Evolutionary conservation across 257 asterid species (phyloP).

Genomic region (Nicotiana undulata): DNA sequence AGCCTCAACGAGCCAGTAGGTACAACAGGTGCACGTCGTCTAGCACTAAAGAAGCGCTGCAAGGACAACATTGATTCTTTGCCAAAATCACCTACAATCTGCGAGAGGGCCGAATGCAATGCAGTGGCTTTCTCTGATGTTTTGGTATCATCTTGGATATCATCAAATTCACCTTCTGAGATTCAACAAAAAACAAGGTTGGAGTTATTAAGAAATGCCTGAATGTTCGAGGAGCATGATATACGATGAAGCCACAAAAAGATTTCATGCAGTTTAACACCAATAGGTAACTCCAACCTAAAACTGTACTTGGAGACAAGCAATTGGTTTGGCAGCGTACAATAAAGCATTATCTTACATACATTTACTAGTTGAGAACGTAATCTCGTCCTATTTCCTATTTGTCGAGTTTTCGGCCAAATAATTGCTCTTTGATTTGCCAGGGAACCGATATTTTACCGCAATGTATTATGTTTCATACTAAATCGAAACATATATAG

Average conservation of each 20-base stretch:
- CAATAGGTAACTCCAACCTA: background rate
- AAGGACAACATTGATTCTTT: conserved; percentile 77
- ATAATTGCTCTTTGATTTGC: background rate
- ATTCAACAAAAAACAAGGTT: conserved; percentile 29
- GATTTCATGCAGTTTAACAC: background rate
- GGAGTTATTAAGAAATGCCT: background rate
- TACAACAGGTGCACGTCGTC: conserved; percentile 75
- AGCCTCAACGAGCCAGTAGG: conserved; percentile 88
- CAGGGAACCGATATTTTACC: background rate
- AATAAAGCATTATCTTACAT: background rate
- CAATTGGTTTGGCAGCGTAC: background rate
- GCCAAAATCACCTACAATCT: conserved; percentile 62
- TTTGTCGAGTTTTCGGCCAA: background rate
- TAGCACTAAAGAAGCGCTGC: conserved; percentile 77
- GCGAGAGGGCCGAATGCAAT: conserved; percentile 61
- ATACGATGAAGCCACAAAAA: background rate
- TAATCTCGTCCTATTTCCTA: background rate
- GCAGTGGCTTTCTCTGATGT: conserved; percentile 63
- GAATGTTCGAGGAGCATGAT: background rate
- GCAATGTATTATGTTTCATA: background rate
- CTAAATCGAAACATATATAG: background rate
- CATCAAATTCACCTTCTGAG: conserved; percentile 57
- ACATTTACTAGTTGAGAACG: background rate
- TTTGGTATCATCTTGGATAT: conserved; percentile 44
- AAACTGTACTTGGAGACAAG: background rate